Evolutionary conservation across 2,329 filamentous ascomycete species (phyloP).

Genomic region (Stachybotrys elegans): DNA sequence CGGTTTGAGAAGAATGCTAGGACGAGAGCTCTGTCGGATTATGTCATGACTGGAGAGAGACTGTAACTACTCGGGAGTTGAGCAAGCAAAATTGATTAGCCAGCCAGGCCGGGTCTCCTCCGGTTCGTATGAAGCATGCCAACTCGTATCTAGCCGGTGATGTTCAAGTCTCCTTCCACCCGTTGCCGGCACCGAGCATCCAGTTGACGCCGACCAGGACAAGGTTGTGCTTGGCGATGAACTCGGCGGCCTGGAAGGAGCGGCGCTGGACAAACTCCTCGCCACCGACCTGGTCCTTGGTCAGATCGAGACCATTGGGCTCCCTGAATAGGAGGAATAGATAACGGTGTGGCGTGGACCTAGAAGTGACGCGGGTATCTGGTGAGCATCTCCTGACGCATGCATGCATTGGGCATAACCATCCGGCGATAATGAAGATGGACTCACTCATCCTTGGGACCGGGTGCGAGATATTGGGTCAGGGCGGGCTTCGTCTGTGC

Average conservation of each 20-base stretch:
- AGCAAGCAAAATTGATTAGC: too few species aligned
- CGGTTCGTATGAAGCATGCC: too few species aligned
- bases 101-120: too few species aligned
- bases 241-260: constrained; percentile 34
- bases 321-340: constrained; percentile 40
- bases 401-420: neutral
- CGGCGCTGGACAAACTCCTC: constrained; percentile 41
- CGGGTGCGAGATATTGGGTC: constrained; percentile 38
- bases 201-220: constrained; percentile 36
- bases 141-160: too few species aligned
- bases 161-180: constrained; percentile 30
- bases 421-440: neutral
- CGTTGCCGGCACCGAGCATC: constrained; percentile 41
- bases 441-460: constrained; percentile 40
- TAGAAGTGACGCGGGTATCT: constrained; percentile 14
- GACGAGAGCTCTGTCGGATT: too few species aligned
- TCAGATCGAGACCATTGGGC: constrained; percentile 25
- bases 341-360: constrained; percentile 44
- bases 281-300: constrained; percentile 38
- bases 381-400: neutral
- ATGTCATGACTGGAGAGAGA: too few species aligned
- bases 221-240: constrained; percentile 31
- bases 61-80: too few species aligned
- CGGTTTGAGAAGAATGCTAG: neutral
- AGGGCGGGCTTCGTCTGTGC: constrained; percentile 26